Evolutionary conservation across 116 monocot genomes (phyloP).

Genomic region (Zostera marina): DNA sequence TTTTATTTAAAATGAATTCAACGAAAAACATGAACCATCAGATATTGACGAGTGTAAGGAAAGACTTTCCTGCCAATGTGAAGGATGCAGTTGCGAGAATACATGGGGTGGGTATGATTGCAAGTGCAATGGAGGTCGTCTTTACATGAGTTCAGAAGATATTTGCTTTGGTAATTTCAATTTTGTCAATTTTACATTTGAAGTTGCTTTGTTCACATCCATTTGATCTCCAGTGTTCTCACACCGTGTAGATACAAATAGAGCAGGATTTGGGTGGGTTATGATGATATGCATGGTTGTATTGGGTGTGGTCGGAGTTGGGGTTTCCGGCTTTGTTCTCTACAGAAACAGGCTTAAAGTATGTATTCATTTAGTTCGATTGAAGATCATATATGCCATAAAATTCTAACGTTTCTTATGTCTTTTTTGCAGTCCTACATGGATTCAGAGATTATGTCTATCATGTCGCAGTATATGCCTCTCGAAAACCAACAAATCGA

Average conservation of each 20-base stretch:
- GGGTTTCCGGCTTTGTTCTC: constrained; percentile 63
- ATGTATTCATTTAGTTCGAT: not conserved
- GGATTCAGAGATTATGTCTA: constrained; percentile 92
- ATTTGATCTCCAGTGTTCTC: not conserved
- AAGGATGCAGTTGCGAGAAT: constrained; percentile 66
- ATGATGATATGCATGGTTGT: constrained; percentile 35
- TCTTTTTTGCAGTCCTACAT: constrained; percentile 52
- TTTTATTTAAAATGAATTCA: not conserved
- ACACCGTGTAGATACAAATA: constrained; percentile 28
- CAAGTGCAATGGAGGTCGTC: constrained; percentile 47
- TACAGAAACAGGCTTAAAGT: constrained; percentile 90
- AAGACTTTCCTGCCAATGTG: constrained; percentile 50
- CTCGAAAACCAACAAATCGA: constrained; percentile 57
- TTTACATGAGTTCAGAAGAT: constrained; percentile 64
- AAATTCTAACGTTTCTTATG: not conserved
- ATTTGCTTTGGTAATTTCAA: constrained; percentile 31
- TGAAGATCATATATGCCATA: not conserved
- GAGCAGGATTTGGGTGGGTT: constrained; percentile 54
- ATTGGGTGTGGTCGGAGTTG: constrained; percentile 33
- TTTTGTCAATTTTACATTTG: not conserved
- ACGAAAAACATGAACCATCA: constrained; percentile 8
- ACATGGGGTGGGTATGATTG: constrained; percentile 84
- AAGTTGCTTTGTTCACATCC: not conserved
- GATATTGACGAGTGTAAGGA: constrained; percentile 80
- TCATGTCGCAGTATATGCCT: constrained; percentile 97